A percentile compares a stretch with the other conserved stretches of the same genome.
phyloP scores from a whole-genome alignment of 495 filamentous ascomycete genomes.

The Aspergillus asperescens region DNA sequence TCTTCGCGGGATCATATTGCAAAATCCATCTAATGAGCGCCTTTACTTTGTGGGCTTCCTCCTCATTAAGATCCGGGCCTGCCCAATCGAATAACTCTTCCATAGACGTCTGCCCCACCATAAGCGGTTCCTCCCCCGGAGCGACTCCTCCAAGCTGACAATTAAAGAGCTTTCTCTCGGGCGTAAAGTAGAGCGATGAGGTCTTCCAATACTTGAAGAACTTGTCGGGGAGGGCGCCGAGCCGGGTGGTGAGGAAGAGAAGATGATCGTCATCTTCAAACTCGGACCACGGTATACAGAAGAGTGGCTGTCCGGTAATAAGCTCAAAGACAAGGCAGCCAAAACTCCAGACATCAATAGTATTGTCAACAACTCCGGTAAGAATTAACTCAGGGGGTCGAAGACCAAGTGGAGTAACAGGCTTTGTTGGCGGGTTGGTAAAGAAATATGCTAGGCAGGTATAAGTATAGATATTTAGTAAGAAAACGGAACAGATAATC shows the following conservation, averaged over 20 bases:
- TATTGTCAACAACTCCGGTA: slow-evolving; percentile 18
- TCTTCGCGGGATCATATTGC: slow-evolving; percentile 29
- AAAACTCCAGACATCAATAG: slow-evolving; percentile 39
- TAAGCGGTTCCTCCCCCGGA: neutral
- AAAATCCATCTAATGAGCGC: slow-evolving; percentile 29
- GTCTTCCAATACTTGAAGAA: slow-evolving; percentile 25
- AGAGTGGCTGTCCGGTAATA: slow-evolving; percentile 29
- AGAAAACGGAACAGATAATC: slow-evolving; percentile 13
- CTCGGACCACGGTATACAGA: slow-evolving; percentile 23
- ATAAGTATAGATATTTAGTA: too few relatives aligned
- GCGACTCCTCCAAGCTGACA: too few relatives aligned
- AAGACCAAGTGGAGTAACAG: slow-evolving; percentile 28
- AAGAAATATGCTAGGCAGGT: slow-evolving; percentile 32
- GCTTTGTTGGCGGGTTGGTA: slow-evolving; percentile 24
- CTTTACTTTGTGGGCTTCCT: slow-evolving; percentile 25
- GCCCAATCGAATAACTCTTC: slow-evolving; percentile 27
- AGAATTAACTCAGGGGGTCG: slow-evolving; percentile 34
- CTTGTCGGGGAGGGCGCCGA: slow-evolving; percentile 25
- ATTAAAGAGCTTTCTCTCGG: slow-evolving; percentile 26
- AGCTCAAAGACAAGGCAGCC: slow-evolving; percentile 37
- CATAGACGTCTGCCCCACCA: too few relatives aligned
- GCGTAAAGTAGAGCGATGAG: slow-evolving; percentile 28
- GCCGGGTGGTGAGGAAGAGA: slow-evolving; percentile 17
- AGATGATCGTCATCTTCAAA: slow-evolving; percentile 23
- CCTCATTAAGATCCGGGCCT: slow-evolving; percentile 22